Conservation (phyloP, 768 basidiomycete species). For the Rhizopogon vinicolor region DNA sequence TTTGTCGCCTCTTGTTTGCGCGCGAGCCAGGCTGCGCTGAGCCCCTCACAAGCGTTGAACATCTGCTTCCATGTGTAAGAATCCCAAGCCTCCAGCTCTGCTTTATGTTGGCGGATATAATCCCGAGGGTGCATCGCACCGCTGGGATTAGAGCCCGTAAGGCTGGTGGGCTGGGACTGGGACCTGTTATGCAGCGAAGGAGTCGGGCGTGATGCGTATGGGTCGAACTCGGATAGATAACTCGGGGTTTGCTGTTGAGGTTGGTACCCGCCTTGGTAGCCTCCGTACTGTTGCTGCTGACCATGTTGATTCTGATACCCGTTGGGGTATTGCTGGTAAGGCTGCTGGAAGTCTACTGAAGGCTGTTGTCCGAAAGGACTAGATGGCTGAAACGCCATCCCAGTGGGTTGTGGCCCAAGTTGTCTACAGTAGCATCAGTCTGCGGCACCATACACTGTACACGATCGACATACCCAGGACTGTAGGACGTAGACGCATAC, state of each 20-base stretch:
- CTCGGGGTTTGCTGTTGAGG: slow-evolving; percentile 15
- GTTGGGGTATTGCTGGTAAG: slow-evolving; percentile 16
- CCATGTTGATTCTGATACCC: slow-evolving; percentile 20
- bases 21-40: slow-evolving; percentile 62
- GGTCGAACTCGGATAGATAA: slow-evolving; percentile 38
- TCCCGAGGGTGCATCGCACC: slow-evolving; percentile 59
- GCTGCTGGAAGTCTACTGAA: slow-evolving; percentile 11
- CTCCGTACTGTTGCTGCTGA: slow-evolving; percentile 19
- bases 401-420: slow-evolving; percentile 26
- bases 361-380: slow-evolving; percentile 55
- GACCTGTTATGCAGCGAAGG: slow-evolving; percentile 5
- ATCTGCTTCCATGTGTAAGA: slow-evolving; percentile 68
- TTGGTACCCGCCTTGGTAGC: slow-evolving; percentile 23
- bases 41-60: slow-evolving; percentile 52
- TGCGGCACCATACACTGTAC: slow-evolving; percentile 7
- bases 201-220: slow-evolving; percentile 24
- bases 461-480: slow-evolving; percentile 16
- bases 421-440: slow-evolving; percentile 12
- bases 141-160: slow-evolving; percentile 18
- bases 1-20: slow-evolving; percentile 53
- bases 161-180: not conserved
- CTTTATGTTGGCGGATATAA: slow-evolving; percentile 60
- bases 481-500: slow-evolving; percentile 17
- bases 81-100: slow-evolving; percentile 71
- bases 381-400: slow-evolving; percentile 42